phyloP scores from a whole-genome alignment of 2,329 filamentous ascomycete species.

The Aspergillus carbonarius region DNA sequence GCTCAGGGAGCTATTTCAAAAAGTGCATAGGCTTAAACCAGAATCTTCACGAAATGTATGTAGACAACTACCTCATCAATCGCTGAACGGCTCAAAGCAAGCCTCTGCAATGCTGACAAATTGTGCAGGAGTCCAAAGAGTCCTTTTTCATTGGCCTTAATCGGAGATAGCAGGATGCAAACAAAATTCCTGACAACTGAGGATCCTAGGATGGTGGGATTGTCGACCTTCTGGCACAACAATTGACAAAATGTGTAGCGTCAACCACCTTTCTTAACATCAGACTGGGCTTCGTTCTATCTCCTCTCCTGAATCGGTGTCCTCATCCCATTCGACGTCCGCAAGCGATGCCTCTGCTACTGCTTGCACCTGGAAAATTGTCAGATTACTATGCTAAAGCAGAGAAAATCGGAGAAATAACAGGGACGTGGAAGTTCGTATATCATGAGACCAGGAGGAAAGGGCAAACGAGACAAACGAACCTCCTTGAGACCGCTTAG shows the following conservation, averaged over 20 bases:
- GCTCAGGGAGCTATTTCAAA: conserved; percentile 73
- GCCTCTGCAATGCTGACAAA: conserved; percentile 13
- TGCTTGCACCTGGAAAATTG: conserved; percentile 41
- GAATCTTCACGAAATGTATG: conserved; percentile 80
- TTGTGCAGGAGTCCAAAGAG: conserved; percentile 72
- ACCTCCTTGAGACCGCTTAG: conserved; percentile 61
- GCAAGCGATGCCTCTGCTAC: conserved; percentile 46
- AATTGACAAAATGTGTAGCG: neutral
- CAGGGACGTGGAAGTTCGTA: neutral
- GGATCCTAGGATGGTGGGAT: neutral
- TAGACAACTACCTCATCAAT: neutral
- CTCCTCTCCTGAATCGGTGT: conserved; percentile 40
- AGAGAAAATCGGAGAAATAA: neutral
- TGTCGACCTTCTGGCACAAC: neutral
- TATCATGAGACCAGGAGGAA: neutral
- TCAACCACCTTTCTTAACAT: neutral
- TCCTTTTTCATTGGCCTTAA: conserved; percentile 79
- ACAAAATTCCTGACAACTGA: conserved; percentile 26
- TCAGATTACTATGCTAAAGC: conserved; percentile 17
- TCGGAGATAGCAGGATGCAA: conserved; percentile 55
- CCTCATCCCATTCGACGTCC: conserved; percentile 48
- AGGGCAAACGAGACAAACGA: conserved; percentile 3
- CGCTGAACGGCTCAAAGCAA: neutral
- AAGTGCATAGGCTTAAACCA: conserved; percentile 85
- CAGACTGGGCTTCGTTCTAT: conserved; percentile 7